Conservation (phyloP, 2,329 filamentous ascomycete species). For the Diplocarpon rosae region DNA sequence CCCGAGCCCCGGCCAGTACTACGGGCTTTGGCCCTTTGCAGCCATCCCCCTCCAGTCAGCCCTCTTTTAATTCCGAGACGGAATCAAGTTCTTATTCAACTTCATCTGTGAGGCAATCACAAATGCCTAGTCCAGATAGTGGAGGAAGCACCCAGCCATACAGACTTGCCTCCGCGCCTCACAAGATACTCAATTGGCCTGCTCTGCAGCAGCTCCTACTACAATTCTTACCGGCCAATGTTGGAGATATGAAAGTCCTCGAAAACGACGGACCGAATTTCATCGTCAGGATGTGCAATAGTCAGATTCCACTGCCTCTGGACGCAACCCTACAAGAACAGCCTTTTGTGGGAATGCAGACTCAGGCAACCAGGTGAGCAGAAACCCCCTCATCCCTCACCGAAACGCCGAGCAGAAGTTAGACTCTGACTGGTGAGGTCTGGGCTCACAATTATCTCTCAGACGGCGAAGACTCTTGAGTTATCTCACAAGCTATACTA, state of each 20-base stretch:
- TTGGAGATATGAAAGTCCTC: constrained; percentile 27
- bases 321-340: constrained; percentile 18
- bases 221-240: constrained; percentile 26
- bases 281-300: constrained; percentile 26
- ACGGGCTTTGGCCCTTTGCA: constrained; percentile 16
- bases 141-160: constrained; percentile 14
- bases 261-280: constrained; percentile 31
- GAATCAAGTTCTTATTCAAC: constrained; percentile 20
- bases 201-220: constrained; percentile 32
- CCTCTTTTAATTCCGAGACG: constrained; percentile 14
- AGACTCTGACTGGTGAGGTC: too few relatives aligned
- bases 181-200: constrained; percentile 43
- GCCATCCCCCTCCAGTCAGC: constrained; percentile 20
- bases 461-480: too few relatives aligned
- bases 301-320: constrained; percentile 15
- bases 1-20: constrained; percentile 1
- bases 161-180: constrained; percentile 30
- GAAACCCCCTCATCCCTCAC: too few relatives aligned
- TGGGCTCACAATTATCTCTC: too few relatives aligned
- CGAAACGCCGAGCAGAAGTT: too few relatives aligned
- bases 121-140: constrained; percentile 10
- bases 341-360: constrained; percentile 23
- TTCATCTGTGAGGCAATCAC: constrained; percentile 5
- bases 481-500: background rate
- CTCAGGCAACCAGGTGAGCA: constrained; percentile 15